Base-by-base conservation (phyloP, 169 alveolate genomes). In the Plasmodium billcollinsi region DNA sequence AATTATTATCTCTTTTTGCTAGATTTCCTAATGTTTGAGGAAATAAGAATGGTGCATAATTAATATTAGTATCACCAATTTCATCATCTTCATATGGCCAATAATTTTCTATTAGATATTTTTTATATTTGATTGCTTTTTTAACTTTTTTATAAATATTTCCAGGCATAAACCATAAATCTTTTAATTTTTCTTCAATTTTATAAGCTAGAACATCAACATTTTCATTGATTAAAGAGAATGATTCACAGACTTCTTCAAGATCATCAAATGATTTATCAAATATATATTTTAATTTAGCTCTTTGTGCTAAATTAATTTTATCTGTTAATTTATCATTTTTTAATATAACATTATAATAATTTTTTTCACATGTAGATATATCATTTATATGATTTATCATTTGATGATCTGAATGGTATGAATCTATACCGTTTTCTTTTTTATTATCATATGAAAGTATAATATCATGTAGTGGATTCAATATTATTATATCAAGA, bases 141-240 rank as follows among this genome's bases (percentile, higher is more conserved):
- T 75, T 75, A 39, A 92, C 47, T 56, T 83, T 85, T 14, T 90
- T 70, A 61, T 90, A 94, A 21, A 91, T 65, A 69, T 47, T 29
- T 62, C 96, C 96, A 7, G 96, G 96, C 83, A 92, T 94, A 63
- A 90, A 74, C 96, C 96, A 94, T 50, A 92, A 91, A 50, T 92
- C 74, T 45, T 89, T 88, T 52, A 94, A 56, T 21, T 80, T 73
- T 56, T 88, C 74, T 69, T 94, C 94, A 24, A 94, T 67, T 45
- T 78, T 67, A 59, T 49, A 85, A 21, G 92, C 63, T 58, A 85
- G 58, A 14, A 69, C 92, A 70, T 78, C 89, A n/a, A 78, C 76
- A 49, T 67, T 78, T 78, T 78, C 89, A 43, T 78, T 78, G 14
- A 78, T 78, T 39, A 78, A 47, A 8, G 89, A 52, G 15, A 78